Evolutionary conservation across 2,329 filamentous ascomycete species (phyloP).

Genomic region (Trichoderma koningiopsis): DNA sequence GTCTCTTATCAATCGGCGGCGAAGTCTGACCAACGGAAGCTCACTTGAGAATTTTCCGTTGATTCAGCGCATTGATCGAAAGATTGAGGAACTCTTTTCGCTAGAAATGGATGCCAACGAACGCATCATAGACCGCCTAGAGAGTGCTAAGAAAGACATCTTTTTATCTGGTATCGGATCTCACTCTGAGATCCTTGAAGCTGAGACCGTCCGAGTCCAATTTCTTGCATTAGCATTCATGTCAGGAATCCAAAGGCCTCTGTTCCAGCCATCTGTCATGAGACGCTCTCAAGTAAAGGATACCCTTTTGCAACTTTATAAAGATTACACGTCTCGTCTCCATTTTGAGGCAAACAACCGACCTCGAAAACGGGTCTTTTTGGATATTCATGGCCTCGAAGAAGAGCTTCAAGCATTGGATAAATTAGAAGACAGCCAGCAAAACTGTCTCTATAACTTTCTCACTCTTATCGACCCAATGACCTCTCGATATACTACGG

Average conservation of each 20-base stretch:
- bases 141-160: constrained; percentile 16
- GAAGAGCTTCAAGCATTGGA: constrained; percentile 30
- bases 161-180: not conserved
- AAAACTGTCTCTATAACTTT: not conserved
- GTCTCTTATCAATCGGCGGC: not conserved
- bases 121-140: not conserved
- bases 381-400: constrained; percentile 29
- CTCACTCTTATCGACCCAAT: not conserved
- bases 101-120: not conserved
- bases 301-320: not conserved
- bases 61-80: not conserved
- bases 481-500: constrained; percentile 1
- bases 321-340: not conserved
- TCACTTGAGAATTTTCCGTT: not conserved
- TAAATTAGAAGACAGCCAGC: constrained; percentile 2
- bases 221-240: constrained; percentile 6
- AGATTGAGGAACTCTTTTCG: not conserved
- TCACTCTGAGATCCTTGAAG: not conserved
- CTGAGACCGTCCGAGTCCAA: not conserved
- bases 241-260: not conserved
- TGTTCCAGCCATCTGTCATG: not conserved
- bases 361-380: constrained; percentile 25
- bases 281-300: not conserved
- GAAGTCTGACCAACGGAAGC: not conserved
- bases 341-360: constrained; percentile 5